These are phyloP conservation scores for Leccinum boreale DNA, from an alignment of 768 basidiomycete genomes.

Conservation along the genomic window DNA sequence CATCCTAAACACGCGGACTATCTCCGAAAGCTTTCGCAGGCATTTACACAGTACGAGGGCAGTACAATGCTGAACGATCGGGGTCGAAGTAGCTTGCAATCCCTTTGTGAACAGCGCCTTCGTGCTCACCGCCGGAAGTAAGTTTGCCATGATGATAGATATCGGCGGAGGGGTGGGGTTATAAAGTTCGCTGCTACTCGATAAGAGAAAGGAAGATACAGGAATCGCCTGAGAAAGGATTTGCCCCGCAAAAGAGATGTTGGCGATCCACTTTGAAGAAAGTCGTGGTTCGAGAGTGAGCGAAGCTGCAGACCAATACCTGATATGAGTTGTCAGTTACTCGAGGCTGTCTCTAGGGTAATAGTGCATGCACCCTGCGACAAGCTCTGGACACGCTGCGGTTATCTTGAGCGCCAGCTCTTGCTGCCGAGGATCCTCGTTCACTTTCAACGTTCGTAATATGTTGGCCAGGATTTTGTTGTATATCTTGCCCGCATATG, in stretches of 20 bases:
- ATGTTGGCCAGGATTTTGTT: constrained; percentile 83
- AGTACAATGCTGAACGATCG: constrained; percentile 81
- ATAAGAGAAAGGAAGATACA: constrained; percentile 54
- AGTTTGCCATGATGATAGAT: constrained; percentile 65
- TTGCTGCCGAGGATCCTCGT: constrained; percentile 83
- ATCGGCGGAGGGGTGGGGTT: constrained; percentile 77
- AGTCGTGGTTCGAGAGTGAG: constrained; percentile 83
- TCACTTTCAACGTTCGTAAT: constrained; percentile 74
- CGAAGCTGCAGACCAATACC: constrained; percentile 68
- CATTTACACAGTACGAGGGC: constrained; percentile 76
- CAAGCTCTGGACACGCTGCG: constrained; percentile 81
- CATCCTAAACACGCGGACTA: constrained; percentile 46
- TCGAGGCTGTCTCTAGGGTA: not conserved
- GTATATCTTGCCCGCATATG: constrained; percentile 49
- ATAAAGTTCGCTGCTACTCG: constrained; percentile 42
- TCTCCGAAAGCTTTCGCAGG: constrained; percentile 63
- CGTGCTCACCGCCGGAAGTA: constrained; percentile 70
- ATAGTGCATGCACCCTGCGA: constrained; percentile 56
- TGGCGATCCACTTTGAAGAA: constrained; percentile 88
- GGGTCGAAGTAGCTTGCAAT: constrained; percentile 59
- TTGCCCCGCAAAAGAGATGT: constrained; percentile 76
- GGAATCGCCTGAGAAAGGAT: constrained; percentile 80
- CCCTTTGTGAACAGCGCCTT: constrained; percentile 80
- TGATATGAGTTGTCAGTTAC: constrained; percentile 29
- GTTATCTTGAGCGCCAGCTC: constrained; percentile 80